A percentile compares a stretch with the other conserved stretches of the same genome.
These are phyloP conservation scores for Coniochaeta prunicola DNA, from an alignment of 2,329 filamentous ascomycete genomes.

Conservation along the genomic window DNA sequence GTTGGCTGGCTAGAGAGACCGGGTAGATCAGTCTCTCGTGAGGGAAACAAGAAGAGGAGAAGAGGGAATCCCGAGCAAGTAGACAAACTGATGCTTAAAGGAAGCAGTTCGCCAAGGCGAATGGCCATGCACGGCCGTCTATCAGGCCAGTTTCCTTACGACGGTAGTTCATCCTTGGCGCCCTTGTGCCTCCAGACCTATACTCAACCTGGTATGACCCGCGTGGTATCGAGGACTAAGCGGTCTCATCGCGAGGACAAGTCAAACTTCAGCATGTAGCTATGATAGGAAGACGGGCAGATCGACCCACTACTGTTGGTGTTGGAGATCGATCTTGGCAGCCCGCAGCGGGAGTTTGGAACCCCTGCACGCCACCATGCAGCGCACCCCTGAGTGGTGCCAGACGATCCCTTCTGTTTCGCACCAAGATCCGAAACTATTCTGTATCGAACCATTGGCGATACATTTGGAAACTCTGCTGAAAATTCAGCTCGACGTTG, in stretches of 20 bases:
- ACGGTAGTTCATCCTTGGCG: neutral
- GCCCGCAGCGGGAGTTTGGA: neutral
- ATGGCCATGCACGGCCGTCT: neutral
- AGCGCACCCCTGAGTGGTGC: neutral
- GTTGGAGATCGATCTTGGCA: slow-evolving; percentile 1
- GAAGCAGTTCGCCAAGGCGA: neutral
- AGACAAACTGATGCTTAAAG: neutral
- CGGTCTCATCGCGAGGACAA: neutral
- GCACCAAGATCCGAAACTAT: neutral
- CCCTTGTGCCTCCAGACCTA: neutral
- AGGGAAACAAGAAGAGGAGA: neutral
- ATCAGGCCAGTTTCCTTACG: neutral
- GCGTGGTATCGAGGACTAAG: neutral
- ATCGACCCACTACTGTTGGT: neutral
- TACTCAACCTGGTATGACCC: neutral
- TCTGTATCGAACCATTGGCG: neutral
- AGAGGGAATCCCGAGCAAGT: neutral
- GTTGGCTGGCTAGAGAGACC: neutral
- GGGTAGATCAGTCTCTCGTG: neutral
- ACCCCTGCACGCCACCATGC: neutral
- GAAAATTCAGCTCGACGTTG: neutral
- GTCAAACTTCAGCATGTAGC: neutral
- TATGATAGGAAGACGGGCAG: neutral
- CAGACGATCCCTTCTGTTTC: neutral
- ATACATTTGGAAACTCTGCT: neutral